Evolutionary conservation across 768 basidiomycete species (phyloP).

Genomic region (Hericium erinaceus): DNA sequence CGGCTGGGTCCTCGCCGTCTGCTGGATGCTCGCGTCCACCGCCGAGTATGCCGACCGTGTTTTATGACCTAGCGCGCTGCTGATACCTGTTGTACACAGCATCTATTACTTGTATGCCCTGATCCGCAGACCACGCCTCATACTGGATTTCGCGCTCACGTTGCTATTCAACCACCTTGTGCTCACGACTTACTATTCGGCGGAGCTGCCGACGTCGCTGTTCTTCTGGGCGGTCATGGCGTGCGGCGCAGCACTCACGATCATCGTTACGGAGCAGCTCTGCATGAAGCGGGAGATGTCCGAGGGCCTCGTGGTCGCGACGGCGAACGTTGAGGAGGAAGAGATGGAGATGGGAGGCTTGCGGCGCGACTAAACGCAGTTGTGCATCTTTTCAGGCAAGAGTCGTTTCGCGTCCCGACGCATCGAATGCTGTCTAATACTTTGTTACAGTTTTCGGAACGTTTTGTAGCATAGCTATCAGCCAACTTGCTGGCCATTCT

Average conservation of each 20-base stretch:
- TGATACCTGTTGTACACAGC: constrained; percentile 22
- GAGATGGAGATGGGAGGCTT: constrained; percentile 46
- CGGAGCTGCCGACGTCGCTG: constrained; percentile 72
- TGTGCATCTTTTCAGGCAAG: too few relatives aligned
- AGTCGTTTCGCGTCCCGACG: background rate
- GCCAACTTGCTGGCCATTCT: background rate
- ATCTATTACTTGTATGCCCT: constrained; percentile 81
- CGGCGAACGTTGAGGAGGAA: constrained; percentile 34
- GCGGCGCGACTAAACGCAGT: constrained; percentile 34
- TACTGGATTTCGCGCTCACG: constrained; percentile 91
- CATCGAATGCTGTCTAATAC: background rate
- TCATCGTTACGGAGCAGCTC: constrained; percentile 82
- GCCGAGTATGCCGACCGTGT: constrained; percentile 64
- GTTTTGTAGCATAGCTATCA: background rate
- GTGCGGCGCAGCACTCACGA: constrained; percentile 60
- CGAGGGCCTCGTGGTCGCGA: constrained; percentile 60
- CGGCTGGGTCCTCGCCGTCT: constrained; percentile 85
- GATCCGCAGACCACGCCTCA: constrained; percentile 84
- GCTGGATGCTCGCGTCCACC: constrained; percentile 76
- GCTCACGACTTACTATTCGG: constrained; percentile 87
- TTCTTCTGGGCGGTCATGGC: constrained; percentile 88
- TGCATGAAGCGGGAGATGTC: constrained; percentile 87
- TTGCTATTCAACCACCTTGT: constrained; percentile 88
- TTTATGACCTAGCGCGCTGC: background rate
- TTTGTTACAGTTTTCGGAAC: background rate